phyloP scores from a whole-genome alignment of 257 asterid species.

The Solanum chmielewskii region DNA sequence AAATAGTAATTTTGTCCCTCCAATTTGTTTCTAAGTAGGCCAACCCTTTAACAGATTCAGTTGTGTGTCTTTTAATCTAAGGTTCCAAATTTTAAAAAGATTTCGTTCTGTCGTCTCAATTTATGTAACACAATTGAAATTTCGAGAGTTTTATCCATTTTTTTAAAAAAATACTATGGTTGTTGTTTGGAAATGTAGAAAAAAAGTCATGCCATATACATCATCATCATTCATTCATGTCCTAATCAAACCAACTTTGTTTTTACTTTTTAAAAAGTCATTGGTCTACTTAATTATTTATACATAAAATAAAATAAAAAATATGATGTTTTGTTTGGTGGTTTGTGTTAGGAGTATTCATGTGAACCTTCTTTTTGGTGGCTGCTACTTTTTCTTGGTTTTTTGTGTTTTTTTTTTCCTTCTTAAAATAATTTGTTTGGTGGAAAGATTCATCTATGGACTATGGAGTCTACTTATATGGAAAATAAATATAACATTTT shows the following conservation, averaged over 20 bases:
- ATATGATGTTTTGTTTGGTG: not conserved
- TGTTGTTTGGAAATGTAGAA: not conserved
- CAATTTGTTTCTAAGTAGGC: not conserved
- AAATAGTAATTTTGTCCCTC: not conserved
- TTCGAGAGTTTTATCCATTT: rapidly evolving
- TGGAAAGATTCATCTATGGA: not conserved
- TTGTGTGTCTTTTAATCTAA: not conserved
- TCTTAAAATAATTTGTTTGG: not conserved
- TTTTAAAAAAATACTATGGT: not conserved
- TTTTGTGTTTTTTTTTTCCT: not conserved
- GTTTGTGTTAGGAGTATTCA: not conserved
- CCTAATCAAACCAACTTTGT: not conserved
- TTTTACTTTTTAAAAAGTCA: not conserved
- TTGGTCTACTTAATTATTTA: not conserved
- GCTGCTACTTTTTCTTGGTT: not conserved
- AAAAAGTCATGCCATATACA: not conserved
- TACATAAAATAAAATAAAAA: not conserved
- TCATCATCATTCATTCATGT: not conserved
- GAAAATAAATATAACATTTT: not conserved
- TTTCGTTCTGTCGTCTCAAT: not conserved
- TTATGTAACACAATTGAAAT: not conserved
- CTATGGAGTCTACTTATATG: not conserved
- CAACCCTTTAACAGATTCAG: not conserved
- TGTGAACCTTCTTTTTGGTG: not conserved
- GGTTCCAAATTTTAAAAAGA: not conserved